A percentile compares a stretch with the other conserved stretches of the same genome.
phyloP scores from a whole-genome alignment of 73 alveolate species.

The Blepharisma japonicum region DNA sequence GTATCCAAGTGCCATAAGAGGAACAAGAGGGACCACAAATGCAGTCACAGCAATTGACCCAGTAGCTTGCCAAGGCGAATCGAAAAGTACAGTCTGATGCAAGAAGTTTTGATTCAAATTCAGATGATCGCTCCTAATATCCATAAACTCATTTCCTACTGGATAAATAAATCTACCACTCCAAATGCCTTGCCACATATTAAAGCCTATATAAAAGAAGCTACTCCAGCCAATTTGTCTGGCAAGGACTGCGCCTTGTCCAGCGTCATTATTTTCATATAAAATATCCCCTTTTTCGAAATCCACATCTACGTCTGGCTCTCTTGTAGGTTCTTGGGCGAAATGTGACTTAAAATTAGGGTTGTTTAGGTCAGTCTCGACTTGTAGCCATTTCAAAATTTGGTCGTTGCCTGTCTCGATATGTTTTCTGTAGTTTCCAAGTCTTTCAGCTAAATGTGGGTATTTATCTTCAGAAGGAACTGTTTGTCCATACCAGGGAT shows the following conservation, averaged over 20 bases:
- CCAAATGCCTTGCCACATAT: background rate
- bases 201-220: background rate
- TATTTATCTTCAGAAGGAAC: slow-evolving; percentile 26
- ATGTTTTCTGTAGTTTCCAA: slow-evolving; percentile 18
- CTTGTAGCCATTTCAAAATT: slow-evolving; percentile 13
- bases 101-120: background rate
- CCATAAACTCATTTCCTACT: slow-evolving; percentile 23
- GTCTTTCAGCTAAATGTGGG: slow-evolving; percentile 34
- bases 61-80: slow-evolving; percentile 12
- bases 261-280: background rate
- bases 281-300: slow-evolving; percentile 33
- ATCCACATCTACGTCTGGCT: slow-evolving; percentile 30
- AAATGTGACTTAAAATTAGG: background rate
- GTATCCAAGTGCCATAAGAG: background rate
- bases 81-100: background rate
- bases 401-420: background rate
- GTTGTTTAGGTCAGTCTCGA: slow-evolving; percentile 23
- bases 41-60: slow-evolving; percentile 18
- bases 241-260: background rate
- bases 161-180: slow-evolving; percentile 19
- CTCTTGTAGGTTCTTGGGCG: slow-evolving; percentile 5
- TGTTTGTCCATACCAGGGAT: slow-evolving; percentile 31
- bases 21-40: slow-evolving; percentile 24
- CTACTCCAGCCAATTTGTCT: background rate
- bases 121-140: background rate